These are phyloP conservation scores for Austroboletus novae-zelandiae DNA, from an alignment of 1,284 basidiomycete genomes.

Conservation along the genomic window DNA sequence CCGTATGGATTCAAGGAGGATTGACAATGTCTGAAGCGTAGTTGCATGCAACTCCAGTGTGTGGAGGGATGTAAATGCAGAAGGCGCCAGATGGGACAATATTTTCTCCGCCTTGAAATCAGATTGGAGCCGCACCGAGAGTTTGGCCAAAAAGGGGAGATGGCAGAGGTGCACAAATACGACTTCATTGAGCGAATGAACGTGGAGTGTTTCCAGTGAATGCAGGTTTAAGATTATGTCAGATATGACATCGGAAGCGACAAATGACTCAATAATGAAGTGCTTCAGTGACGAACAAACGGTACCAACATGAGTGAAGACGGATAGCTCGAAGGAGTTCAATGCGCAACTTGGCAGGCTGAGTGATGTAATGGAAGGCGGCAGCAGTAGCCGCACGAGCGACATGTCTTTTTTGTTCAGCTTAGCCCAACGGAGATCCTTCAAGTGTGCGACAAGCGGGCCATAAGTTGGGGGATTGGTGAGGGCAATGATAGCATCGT, in stretches of 20 bases:
- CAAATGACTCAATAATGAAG: constrained; percentile 11
- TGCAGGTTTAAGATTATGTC: constrained; percentile 17
- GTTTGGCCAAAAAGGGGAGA: constrained; percentile 16
- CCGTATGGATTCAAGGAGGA: no score
- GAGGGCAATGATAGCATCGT: constrained; percentile 24
- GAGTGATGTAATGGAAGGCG: constrained; percentile 21
- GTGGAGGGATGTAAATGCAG: constrained; percentile 15
- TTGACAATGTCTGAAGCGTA: no score
- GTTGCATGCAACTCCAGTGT: not conserved
- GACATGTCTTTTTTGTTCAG: constrained; percentile 15
- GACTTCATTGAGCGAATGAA: constrained; percentile 20
- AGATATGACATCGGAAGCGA: constrained; percentile 15
- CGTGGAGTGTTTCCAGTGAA: constrained; percentile 15
- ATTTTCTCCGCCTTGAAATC: constrained; percentile 19
- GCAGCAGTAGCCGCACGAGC: constrained; percentile 21
- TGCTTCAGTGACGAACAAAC: constrained; percentile 20
- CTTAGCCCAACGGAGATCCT: constrained; percentile 20
- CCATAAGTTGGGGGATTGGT: constrained; percentile 21
- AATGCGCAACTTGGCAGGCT: constrained; percentile 11
- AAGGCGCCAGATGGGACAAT: constrained; percentile 8
- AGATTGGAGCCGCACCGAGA: constrained; percentile 18
- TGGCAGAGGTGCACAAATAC: constrained; percentile 24
- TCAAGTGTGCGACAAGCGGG: constrained; percentile 25
- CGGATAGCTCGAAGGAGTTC: constrained; percentile 18
- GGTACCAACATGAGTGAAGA: constrained; percentile 21